Evolutionary conservation across 2,329 filamentous ascomycete species (phyloP).

Genomic region (Colletotrichum kahawae): DNA sequence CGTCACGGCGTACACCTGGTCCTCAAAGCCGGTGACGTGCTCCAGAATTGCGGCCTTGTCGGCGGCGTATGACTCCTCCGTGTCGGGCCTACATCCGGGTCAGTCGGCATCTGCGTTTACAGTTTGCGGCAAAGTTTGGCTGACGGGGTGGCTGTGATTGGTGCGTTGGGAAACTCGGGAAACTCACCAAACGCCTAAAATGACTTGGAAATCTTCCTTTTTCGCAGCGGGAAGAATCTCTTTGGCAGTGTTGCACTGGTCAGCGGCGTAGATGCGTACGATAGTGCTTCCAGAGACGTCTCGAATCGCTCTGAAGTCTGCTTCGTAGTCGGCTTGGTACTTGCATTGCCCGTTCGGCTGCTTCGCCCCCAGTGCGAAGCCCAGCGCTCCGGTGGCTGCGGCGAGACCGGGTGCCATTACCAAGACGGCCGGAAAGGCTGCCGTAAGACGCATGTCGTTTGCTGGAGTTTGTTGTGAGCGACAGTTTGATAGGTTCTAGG

Average conservation of each 20-base stretch:
- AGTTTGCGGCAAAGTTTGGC: not conserved
- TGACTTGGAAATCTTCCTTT: constrained; percentile 67
- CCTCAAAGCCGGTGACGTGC: constrained; percentile 53
- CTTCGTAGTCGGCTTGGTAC: constrained; percentile 63
- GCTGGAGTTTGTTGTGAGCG: not conserved
- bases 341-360: constrained; percentile 67
- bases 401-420: constrained; percentile 36
- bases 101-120: not conserved
- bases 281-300: constrained; percentile 53
- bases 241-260: constrained; percentile 68
- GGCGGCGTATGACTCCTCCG: constrained; percentile 62
- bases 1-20: constrained; percentile 70
- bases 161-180: not conserved
- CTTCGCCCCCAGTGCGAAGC: constrained; percentile 72
- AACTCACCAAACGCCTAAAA: constrained; percentile 72
- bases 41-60: constrained; percentile 59
- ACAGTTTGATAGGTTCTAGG: not conserved
- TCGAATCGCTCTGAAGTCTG: constrained; percentile 68
- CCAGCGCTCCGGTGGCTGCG: constrained; percentile 50
- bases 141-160: not conserved
- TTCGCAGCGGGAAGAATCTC: constrained; percentile 70
- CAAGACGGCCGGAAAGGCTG: constrained; percentile 11
- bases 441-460: not conserved
- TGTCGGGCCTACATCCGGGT: constrained; percentile 56
- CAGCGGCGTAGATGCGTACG: constrained; percentile 71